Conservation (phyloP, 352 stramenopile genomes). For the Pythium chondricola region DNA sequence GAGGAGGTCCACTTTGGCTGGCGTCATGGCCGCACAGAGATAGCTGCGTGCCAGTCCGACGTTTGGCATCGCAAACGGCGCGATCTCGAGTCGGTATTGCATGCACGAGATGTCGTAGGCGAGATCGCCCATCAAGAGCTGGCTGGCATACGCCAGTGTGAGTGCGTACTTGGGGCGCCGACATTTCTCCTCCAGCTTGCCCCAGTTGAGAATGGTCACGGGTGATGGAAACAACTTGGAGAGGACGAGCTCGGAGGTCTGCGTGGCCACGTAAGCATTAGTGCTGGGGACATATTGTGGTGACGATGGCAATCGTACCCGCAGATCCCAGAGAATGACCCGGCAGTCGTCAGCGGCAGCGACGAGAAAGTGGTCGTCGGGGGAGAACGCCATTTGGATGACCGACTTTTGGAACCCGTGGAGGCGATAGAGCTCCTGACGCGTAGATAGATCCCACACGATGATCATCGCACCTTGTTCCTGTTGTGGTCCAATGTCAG, state of each 20-base stretch:
- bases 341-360: slow-evolving; percentile 58
- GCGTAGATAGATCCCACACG: slow-evolving; percentile 38
- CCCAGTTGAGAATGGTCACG: slow-evolving; percentile 68
- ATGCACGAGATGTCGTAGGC: slow-evolving; percentile 72
- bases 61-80: slow-evolving; percentile 61
- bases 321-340: slow-evolving; percentile 73
- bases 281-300: too few relatives aligned
- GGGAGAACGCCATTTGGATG: slow-evolving; percentile 65
- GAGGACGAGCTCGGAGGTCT: slow-evolving; percentile 70
- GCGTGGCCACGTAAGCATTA: not conserved
- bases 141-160: slow-evolving; percentile 59
- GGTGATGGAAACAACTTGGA: slow-evolving; percentile 57
- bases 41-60: slow-evolving; percentile 64
- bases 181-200: slow-evolving; percentile 55
- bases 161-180: slow-evolving; percentile 63
- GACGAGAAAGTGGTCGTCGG: slow-evolving; percentile 70
- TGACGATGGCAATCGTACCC: slow-evolving; percentile 33
- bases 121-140: slow-evolving; percentile 52
- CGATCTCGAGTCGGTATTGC: slow-evolving; percentile 74
- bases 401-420: slow-evolving; percentile 55
- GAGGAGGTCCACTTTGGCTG: slow-evolving; percentile 46
- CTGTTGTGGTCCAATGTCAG: slow-evolving; percentile 1
- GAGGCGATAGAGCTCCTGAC: slow-evolving; percentile 44
- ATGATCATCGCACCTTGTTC: slow-evolving; percentile 34
- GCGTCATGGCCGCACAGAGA: slow-evolving; percentile 54